phyloP scores from a whole-genome alignment of 169 alveolate genomes.

The Plasmodium fragile region DNA sequence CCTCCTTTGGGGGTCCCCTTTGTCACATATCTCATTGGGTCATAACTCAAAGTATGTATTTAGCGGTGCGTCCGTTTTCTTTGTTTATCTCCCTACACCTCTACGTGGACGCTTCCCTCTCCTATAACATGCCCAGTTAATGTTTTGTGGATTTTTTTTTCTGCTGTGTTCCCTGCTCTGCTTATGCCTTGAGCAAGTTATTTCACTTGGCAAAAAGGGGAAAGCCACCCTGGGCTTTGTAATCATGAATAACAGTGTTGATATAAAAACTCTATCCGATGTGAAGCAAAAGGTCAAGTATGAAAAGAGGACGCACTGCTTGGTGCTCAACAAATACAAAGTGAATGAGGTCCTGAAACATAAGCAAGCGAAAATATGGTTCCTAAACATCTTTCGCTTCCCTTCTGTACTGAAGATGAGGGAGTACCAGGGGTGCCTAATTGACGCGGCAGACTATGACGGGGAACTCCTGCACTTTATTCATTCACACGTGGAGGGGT shows the following conservation, averaged over 20 bases:
- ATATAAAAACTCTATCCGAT: slow-evolving; percentile 28
- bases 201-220: slow-evolving; percentile 8
- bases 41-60: neutral
- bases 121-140: neutral
- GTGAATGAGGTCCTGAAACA: slow-evolving; percentile 36
- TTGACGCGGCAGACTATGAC: neutral
- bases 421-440: slow-evolving; percentile 10
- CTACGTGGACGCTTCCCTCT: neutral
- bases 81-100: neutral
- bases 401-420: slow-evolving; percentile 40
- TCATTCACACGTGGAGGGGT: neutral
- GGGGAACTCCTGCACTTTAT: neutral
- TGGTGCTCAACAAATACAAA: slow-evolving; percentile 35
- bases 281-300: slow-evolving; percentile 45
- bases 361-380: slow-evolving; percentile 33
- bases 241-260: slow-evolving; percentile 3
- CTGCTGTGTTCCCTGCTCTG: neutral
- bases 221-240: slow-evolving; percentile 6
- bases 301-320: slow-evolving; percentile 31
- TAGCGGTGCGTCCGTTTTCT: neutral
- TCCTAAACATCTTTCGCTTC: slow-evolving; percentile 38
- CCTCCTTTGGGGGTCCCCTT: neutral
- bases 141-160: neutral
- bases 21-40: neutral
- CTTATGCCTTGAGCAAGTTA: neutral